These are phyloP conservation scores for Fonsecaea multimorphosa DNA, from an alignment of 2,329 filamentous ascomycete species.

Conservation along the genomic window DNA sequence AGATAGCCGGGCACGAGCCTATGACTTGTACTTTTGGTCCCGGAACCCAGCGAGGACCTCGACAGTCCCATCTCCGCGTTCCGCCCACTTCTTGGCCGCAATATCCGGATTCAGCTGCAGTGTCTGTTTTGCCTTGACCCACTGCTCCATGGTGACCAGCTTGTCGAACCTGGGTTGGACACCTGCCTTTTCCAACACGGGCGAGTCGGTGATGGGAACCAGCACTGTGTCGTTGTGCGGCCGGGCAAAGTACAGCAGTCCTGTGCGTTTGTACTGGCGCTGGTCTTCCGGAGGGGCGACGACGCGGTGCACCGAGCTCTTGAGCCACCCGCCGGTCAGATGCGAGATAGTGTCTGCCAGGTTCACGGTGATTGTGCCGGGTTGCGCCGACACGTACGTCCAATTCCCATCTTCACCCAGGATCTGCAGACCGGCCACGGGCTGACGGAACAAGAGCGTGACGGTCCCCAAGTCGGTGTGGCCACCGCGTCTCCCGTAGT, in stretches of 20 bases:
- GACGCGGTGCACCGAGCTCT: constrained; percentile 58
- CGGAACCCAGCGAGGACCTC: constrained; percentile 47
- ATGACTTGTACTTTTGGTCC: constrained; percentile 42
- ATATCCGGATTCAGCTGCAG: constrained; percentile 49
- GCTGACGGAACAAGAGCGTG: constrained; percentile 64
- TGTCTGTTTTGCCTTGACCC: constrained; percentile 51
- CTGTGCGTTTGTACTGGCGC: constrained; percentile 51
- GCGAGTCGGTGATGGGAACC: constrained; percentile 43
- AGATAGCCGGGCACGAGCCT: background rate
- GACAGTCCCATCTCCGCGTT: constrained; percentile 46
- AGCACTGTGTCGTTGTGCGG: constrained; percentile 53
- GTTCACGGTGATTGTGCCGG: constrained; percentile 59
- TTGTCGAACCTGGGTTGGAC: constrained; percentile 47
- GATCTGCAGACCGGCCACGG: constrained; percentile 63
- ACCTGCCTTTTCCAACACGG: constrained; percentile 42
- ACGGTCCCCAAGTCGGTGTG: constrained; percentile 64
- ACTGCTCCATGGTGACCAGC: constrained; percentile 54
- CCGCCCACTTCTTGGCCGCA: constrained; percentile 46
- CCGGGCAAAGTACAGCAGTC: constrained; percentile 56
- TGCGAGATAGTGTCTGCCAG: constrained; percentile 56
- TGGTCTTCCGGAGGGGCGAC: constrained; percentile 57
- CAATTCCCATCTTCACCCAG: constrained; percentile 52
- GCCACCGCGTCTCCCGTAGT: constrained; percentile 53
- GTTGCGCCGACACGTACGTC: constrained; percentile 56
- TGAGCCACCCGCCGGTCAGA: constrained; percentile 58